Evolutionary conservation across 2,329 filamentous ascomycete species (phyloP), one percentile per base, ranked within the genome.

Genomic region (Colletotrichum paranaense): DNA sequence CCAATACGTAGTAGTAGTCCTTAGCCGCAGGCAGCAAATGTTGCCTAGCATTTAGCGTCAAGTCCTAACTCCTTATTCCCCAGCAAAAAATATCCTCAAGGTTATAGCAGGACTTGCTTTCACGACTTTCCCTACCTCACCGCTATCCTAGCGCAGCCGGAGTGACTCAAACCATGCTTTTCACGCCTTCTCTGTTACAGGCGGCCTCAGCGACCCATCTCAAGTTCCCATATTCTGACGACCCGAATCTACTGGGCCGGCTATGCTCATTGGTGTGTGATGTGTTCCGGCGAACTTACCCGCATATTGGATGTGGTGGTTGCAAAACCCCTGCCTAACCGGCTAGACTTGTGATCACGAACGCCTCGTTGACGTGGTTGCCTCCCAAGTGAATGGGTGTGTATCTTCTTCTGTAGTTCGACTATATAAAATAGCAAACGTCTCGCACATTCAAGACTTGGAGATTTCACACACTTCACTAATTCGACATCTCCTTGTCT

Each of bases 121-220:
- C 19, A 35, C n/a, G 22, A 26, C 46, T 24, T 55, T n/a, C 46
- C 22, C 35, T 35, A 52, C 22, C 30, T 55, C 46, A n/a, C 62
- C 62, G 62, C 62, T 24, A 14, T 26, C 62, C n/a, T 53, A 64
- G 62, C 46, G 49, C 24, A 38, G 32, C 62, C 14, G 28, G 46
- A 64, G 62, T 64, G 62, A 64, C 62, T 64, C 62, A 64, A 53
- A 53, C 42, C 16, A 49, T 9, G 42, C 42, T 49, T 49, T 49
- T 19, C 38, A 42, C 38, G 22, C n/a, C 24, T 55, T 55, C 35
- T 28, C 30, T 26, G 12, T 7, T 4, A 19, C 49, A 11, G 62
- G 62, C 62, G 62, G 62, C 62, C 62, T 64, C 62, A 55, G n/a
- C n/a, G 14, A 60, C 35, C 38, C 38, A 42, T 42, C n/a, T 30